Evolutionary conservation across 2,329 filamentous ascomycete species (phyloP), one percentile per base, ranked within the genome.

Genomic region (Ascochyta rabiei): DNA sequence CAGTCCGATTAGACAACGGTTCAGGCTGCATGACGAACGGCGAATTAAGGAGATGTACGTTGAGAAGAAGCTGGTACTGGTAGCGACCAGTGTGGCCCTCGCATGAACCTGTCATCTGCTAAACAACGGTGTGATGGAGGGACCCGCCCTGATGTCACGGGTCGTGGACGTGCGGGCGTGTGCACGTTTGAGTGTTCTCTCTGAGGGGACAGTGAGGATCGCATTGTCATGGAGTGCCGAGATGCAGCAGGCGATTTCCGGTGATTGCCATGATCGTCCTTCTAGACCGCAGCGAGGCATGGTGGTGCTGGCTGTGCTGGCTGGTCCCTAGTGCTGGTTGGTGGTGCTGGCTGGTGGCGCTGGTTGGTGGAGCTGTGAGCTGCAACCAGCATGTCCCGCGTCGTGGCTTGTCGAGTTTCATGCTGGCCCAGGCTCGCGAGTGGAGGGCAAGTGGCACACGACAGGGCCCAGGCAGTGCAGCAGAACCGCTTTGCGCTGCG

Each of bases 351-450:
- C n/a, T 48, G 44, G 48, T 35, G 21, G 26, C 37, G 51, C 44
- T 62, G 60, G 63, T 62, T 64, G 61, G 64, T 60, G 56, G 63
- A 60, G 60, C 43, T 42, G 42, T 26, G 51, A 52, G 52, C 53
- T 51, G 54, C 50, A 54, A 56, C 61, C 43, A 56, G 59, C 57
- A 59, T 63, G 34, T 49, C 35, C 53, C 38, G 57, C 47, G 54
- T 57, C 42, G 59, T 58, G 56, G 53, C 60, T 53, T 48, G 59
- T 45, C 59, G 57, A 57, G 62, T 64, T 63, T 64, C 59, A 63
- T 52, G 41, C 51, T 52, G 47, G 40, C 61, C 53, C 33, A 52
- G 56, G 50, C 59, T 54, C 30, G 54, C 52, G 49, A 61, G 50
- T 55, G 45, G 48, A 41, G 31, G 10, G 37, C 24, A 33, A 44